Evolutionary conservation across 345 rosid genomes (phyloP), one percentile per base, ranked within the genome.

Genomic region (Murraya paniculata): DNA sequence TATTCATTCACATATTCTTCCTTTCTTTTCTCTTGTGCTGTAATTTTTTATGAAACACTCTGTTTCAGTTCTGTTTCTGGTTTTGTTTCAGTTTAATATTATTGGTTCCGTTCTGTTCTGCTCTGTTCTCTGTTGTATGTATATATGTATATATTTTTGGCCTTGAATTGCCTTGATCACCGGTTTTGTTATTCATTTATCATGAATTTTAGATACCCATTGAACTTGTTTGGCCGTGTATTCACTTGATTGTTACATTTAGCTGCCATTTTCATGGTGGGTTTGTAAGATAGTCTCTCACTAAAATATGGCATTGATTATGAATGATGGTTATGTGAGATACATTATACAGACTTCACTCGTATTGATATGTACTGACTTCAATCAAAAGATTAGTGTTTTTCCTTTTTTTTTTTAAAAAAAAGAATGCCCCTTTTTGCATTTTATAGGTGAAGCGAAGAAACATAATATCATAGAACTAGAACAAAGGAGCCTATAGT

Each of bases 401-500:
- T 41, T 9, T 2, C 4, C 10, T 0, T 41, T 41, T 10, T 41
- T 2, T 41, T 13, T 41, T 45, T 11, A 3, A 31, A 31, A 31
- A 31, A 31, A 31, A 31, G 33, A 45, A 45, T 45, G 16, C 50
- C 68, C 50, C 68, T 58, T n/a, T 58, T 58, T 22, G 31, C 64
- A 8, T 19, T 58, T 48, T 64, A 75, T 68, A 9, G 58, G 38
- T 74, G 56, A 74, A 72, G 13, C 9, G 45, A 53, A 53, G 7
- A 18, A 53, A 53, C 21, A 6, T 53, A 53, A 53, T 53, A 53
- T 53, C 22, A 2, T 4, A 53, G 57, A 14, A 10, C 16, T 78
- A 74, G 57, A 58, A 62, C 67, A 25, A 78, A 76, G 58, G n/a
- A 59, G 45, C 55, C 21, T 68, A n/a, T 75, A 56, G 33, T 18